A percentile compares a stretch with the other conserved stretches of the same genome.
phyloP scores from a whole-genome alignment of 495 filamentous ascomycete genomes.

The Aspergillus biplanus region DNA sequence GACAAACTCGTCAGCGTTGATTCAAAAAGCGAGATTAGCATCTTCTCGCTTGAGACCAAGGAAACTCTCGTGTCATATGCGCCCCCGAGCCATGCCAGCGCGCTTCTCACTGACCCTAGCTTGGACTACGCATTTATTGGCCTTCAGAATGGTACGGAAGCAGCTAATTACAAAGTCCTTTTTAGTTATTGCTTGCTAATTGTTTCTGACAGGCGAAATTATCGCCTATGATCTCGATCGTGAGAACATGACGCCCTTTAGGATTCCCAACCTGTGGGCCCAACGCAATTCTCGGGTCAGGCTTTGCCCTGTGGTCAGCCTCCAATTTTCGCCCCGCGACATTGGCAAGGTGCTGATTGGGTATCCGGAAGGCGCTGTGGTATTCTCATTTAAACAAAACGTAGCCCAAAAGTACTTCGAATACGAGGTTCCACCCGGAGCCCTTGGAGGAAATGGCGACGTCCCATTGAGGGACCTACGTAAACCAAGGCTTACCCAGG shows the following conservation, averaged over 20 bases:
- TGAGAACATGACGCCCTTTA: slow-evolving; percentile 71
- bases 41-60: slow-evolving; percentile 74
- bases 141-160: slow-evolving; percentile 62
- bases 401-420: slow-evolving; percentile 75
- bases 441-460: slow-evolving; percentile 81
- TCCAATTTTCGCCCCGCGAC: slow-evolving; percentile 87
- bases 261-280: slow-evolving; percentile 82
- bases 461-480: slow-evolving; percentile 55
- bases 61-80: slow-evolving; percentile 64
- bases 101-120: slow-evolving; percentile 78
- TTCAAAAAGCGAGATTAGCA: slow-evolving; percentile 75
- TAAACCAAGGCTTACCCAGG: slow-evolving; percentile 74
- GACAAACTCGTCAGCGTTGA: slow-evolving; percentile 84
- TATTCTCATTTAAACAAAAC: slow-evolving; percentile 92
- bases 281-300: slow-evolving; percentile 62
- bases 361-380: slow-evolving; percentile 82
- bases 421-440: slow-evolving; percentile 79
- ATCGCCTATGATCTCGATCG: slow-evolving; percentile 90
- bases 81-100: slow-evolving; percentile 71
- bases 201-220: slow-evolving; percentile 63
- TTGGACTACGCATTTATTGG: slow-evolving; percentile 90
- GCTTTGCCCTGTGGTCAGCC: slow-evolving; percentile 65
- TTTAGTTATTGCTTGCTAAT: slow-evolving; percentile 17
- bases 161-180: not conserved
- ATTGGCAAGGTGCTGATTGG: slow-evolving; percentile 90